phyloP scores from a whole-genome alignment of 1,284 basidiomycete species.

The Ustilago trichophora region DNA sequence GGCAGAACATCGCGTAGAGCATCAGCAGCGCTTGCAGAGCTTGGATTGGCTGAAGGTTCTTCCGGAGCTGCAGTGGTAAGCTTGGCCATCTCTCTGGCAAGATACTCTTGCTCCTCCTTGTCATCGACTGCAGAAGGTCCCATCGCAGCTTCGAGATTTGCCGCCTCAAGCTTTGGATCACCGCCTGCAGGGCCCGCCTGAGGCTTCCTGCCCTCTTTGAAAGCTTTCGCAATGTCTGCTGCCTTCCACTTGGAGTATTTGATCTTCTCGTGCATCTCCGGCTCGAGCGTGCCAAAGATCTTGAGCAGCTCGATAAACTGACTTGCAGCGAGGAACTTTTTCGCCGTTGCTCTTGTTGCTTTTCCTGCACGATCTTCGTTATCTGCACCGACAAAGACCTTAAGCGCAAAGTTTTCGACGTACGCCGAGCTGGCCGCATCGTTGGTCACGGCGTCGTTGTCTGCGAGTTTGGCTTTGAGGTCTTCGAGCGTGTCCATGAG shows the following conservation, averaged over 20 bases:
- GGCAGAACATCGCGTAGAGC: background rate
- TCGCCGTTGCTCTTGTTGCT: conserved; percentile 81
- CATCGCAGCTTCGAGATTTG: conserved; percentile 25
- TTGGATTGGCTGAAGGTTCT: too few species aligned
- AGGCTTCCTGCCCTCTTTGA: conserved; percentile 74
- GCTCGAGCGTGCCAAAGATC: conserved; percentile 72
- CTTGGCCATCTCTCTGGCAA: conserved; percentile 57
- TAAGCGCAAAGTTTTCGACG: conserved; percentile 91
- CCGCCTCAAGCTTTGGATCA: conserved; percentile 39
- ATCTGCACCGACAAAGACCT: conserved; percentile 87
- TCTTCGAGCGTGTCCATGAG: conserved; percentile 82
- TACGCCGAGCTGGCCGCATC: conserved; percentile 85
- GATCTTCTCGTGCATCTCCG: conserved; percentile 76
- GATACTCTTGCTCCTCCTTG: conserved; percentile 53
- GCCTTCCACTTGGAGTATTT: conserved; percentile 93
- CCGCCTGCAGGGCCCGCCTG: conserved; percentile 52
- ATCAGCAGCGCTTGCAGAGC: background rate
- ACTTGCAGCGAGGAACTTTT: conserved; percentile 85
- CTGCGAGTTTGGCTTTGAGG: conserved; percentile 78
- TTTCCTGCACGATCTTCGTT: conserved; percentile 83
- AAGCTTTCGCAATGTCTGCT: conserved; percentile 84
- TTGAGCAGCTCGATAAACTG: conserved; percentile 85
- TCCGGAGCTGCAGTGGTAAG: conserved; percentile 25
- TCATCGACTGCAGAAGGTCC: conserved; percentile 13
- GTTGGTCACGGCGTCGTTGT: conserved; percentile 82